Evolutionary conservation across 2,329 filamentous ascomycete species (phyloP).

Genomic region (Capronia coronata): DNA sequence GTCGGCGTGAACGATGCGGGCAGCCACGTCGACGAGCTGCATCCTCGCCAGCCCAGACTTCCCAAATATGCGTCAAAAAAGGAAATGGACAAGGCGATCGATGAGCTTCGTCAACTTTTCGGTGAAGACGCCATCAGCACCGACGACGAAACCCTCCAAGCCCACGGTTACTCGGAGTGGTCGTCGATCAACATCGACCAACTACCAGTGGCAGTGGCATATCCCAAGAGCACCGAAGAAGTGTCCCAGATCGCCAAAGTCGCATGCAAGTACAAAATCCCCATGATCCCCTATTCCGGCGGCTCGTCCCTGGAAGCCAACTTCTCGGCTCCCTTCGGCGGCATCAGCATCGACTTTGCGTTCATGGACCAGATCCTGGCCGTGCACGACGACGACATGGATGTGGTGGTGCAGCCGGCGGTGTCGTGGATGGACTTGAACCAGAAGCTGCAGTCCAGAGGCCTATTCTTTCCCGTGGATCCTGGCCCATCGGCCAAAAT

Average conservation of each 20-base stretch:
- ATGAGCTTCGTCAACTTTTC: slow-evolving; percentile 47
- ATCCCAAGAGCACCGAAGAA: slow-evolving; percentile 58
- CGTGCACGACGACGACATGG: slow-evolving; percentile 82
- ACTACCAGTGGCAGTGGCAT: slow-evolving; percentile 59
- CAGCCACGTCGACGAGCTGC: slow-evolving; percentile 30
- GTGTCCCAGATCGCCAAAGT: slow-evolving; percentile 60
- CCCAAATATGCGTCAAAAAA: slow-evolving; percentile 36
- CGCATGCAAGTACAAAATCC: slow-evolving; percentile 72
- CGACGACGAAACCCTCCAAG: slow-evolving; percentile 57
- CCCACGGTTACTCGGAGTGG: slow-evolving; percentile 65
- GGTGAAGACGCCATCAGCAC: slow-evolving; percentile 57
- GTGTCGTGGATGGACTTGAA: slow-evolving; percentile 92
- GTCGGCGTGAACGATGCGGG: slow-evolving; percentile 42
- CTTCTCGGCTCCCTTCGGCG: slow-evolving; percentile 79
- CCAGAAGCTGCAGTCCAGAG: slow-evolving; percentile 62
- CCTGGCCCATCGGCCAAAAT: slow-evolving; percentile 61
- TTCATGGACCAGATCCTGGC: slow-evolving; percentile 77
- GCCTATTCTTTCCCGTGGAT: slow-evolving; percentile 86
- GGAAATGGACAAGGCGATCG: slow-evolving; percentile 45
- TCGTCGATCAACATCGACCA: slow-evolving; percentile 60
- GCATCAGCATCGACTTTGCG: slow-evolving; percentile 82
- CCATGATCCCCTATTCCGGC: slow-evolving; percentile 80
- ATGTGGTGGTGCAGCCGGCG: slow-evolving; percentile 83
- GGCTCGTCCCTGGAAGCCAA: slow-evolving; percentile 84
- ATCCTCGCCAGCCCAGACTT: slow-evolving; percentile 26